A percentile compares a stretch with the other conserved stretches of the same genome.
Conservation (phyloP, 345 rosid species). For the Lenwebbia sp. region DNA sequence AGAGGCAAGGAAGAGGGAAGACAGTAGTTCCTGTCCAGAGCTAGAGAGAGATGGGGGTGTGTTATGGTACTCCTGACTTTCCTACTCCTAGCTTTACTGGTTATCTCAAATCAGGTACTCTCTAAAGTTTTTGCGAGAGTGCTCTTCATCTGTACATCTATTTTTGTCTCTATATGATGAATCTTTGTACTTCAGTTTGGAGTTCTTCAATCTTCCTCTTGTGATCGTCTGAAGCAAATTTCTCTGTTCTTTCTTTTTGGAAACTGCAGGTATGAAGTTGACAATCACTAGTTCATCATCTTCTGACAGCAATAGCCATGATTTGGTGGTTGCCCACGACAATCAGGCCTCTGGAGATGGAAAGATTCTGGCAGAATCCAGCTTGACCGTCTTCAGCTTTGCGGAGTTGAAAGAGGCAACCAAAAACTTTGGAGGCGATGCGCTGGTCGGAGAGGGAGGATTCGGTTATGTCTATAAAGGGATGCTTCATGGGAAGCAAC, state of each 20-base stretch:
- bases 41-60: constrained; percentile 6
- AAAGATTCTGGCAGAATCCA: not conserved
- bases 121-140: not conserved
- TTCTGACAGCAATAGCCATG: not conserved
- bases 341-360: not conserved
- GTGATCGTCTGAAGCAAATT: not conserved
- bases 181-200: not conserved
- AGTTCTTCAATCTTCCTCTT: not conserved
- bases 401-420: not conserved
- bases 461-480: constrained; percentile 6
- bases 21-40: not conserved
- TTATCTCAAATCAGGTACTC: not conserved
- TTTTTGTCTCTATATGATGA: not conserved
- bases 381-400: not conserved
- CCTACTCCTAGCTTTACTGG: constrained; percentile 2
- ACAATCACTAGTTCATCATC: not conserved
- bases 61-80: constrained; percentile 2
- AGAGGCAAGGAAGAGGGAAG: not conserved
- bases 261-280: not conserved
- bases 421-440: not conserved
- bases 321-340: not conserved
- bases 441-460: not conserved
- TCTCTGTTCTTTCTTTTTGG: not conserved
- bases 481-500: not conserved
- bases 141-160: not conserved